Conservation (phyloP, 1,284 basidiomycete genomes). For the Nidula niveotomentosa region DNA sequence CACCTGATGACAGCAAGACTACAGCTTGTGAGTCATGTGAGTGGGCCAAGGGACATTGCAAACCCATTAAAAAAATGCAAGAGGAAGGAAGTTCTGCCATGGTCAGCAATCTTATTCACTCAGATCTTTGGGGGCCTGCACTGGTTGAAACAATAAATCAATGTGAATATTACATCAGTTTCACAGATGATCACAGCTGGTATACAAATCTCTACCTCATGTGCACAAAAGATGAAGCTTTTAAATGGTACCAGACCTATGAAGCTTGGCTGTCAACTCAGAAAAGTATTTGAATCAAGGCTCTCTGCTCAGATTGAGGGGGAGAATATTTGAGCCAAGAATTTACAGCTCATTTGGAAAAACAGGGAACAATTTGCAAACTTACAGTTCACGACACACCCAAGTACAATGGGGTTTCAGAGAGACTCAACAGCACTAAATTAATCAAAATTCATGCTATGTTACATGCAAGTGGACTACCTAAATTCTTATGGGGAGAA, state of each 20-base stretch:
- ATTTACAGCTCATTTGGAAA: conserved; percentile 18
- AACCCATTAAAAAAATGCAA: conserved; percentile 23
- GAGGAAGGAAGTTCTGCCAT: conserved; percentile 17
- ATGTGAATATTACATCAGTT: conserved; percentile 18
- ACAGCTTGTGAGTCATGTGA: conserved; percentile 25
- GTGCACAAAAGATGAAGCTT: conserved; percentile 10
- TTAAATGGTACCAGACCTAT: not conserved
- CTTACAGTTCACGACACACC: conserved; percentile 32
- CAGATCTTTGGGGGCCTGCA: conserved; percentile 37
- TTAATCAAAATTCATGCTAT: conserved; percentile 26
- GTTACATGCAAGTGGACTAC: conserved; percentile 19
- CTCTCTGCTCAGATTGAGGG: conserved; percentile 14
- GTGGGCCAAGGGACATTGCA: conserved; percentile 24
- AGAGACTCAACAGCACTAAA: conserved; percentile 27
- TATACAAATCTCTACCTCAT: conserved; percentile 17
- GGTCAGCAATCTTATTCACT: conserved; percentile 32
- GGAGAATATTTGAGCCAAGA: conserved; percentile 15
- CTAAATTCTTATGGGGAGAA: conserved; percentile 15
- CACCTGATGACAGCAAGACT: not conserved
- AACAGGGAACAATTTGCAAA: conserved; percentile 20
- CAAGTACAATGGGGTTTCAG: conserved; percentile 31
- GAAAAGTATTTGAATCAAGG: conserved; percentile 10
- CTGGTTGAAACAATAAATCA: conserved; percentile 15
- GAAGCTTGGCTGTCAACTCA: conserved; percentile 12
- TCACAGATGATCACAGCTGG: conserved; percentile 20